Evolutionary conservation across 306 rosid species (phyloP).

Genomic region (Castanospermum australe): DNA sequence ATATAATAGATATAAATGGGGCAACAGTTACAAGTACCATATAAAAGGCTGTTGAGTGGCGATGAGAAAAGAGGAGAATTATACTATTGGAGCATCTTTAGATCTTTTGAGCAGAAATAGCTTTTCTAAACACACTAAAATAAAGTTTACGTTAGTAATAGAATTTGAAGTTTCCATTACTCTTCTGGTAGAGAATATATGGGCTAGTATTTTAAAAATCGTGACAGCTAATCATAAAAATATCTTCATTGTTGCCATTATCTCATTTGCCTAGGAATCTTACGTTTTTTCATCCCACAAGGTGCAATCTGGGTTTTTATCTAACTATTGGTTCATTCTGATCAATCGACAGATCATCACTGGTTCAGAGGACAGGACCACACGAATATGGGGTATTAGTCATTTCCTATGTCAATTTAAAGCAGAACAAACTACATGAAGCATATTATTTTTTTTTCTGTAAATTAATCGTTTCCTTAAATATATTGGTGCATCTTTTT

Average conservation of each 20-base stretch:
- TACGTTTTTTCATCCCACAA: neutral
- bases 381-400: slow-evolving; percentile 84
- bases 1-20: neutral
- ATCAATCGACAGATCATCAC: slow-evolving; percentile 71
- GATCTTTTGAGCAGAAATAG: slow-evolving; percentile 1
- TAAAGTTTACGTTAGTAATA: neutral
- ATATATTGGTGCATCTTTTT: slow-evolving; percentile 8
- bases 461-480: neutral
- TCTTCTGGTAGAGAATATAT: neutral
- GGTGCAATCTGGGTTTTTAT: slow-evolving; percentile 22
- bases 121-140: neutral
- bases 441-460: neutral
- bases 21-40: neutral
- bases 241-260: slow-evolving; percentile 9
- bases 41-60: neutral
- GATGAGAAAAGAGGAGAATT: neutral
- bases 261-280: neutral
- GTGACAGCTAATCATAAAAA: neutral
- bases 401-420: slow-evolving; percentile 4
- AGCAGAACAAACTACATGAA: neutral
- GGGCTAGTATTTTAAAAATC: slow-evolving; percentile 1
- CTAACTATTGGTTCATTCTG: slow-evolving; percentile 26
- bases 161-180: slow-evolving; percentile 3
- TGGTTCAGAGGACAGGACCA: slow-evolving; percentile 93
- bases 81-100: neutral